Evolutionary conservation across 2,329 filamentous ascomycete genomes (phyloP), one percentile per base, ranked within the genome.

Genomic region (Calonectria henricotiae): DNA sequence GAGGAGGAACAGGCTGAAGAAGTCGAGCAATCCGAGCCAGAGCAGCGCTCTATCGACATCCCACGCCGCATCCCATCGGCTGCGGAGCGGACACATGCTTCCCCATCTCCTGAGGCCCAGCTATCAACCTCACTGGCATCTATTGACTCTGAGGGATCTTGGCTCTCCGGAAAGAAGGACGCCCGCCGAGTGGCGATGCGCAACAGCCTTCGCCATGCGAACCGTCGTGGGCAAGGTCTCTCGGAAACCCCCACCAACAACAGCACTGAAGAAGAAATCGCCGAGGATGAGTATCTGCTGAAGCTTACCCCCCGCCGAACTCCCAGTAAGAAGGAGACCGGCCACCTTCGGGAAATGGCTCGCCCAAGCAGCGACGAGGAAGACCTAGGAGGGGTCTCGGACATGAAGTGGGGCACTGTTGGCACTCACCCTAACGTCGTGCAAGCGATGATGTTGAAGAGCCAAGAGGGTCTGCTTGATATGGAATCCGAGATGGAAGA

Each of bases 71-170:
- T 72, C 4, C 72, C 73, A 2, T 75, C 72, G 5, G 72, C 78
- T 27, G 70, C 73, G 69, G 77, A 79, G 44, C 76, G 76, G 49
- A 69, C 74, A 32, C 76, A 74, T 47, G 73, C 66, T 20, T 74
- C 76, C 4, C 77, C 78, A 25, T 91, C 88, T 5, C 90, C 86
- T 20, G 91, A 87, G 74, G 87, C 84, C 41, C 88, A 95, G 77
- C 86, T 95, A 79, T 94, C 95, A 35, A 92, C 95, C 81, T 98
- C 96, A 0, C 87, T 98, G 20, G 96, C 95, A 2, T 98, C 95
- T 0, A 94, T 98, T 69, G 96, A 98, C 79, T 98, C 95, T 0
- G 96, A 99, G 84, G 96, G 90, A 5, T 98, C 95, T 0, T 99
- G 96, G 96, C 90, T 99, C 51, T 96, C 95, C 4, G 95, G 96